phyloP scores from a whole-genome alignment of 2,329 filamentous ascomycete genomes.

The Zopfia rhizophila region DNA sequence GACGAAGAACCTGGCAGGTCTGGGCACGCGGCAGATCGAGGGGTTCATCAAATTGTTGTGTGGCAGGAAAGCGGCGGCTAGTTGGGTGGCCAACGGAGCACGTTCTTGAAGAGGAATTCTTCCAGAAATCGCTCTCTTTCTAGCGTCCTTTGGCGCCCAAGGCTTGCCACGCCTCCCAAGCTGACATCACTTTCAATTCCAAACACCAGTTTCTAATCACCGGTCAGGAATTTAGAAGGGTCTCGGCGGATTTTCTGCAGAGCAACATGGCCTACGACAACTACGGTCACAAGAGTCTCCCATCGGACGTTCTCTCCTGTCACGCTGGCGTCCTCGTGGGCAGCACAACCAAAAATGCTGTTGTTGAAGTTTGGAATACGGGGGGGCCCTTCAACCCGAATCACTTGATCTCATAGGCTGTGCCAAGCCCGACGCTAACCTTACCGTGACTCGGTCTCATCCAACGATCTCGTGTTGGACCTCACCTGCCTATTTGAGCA shows the following conservation, averaged over 20 bases:
- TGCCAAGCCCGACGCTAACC: too few relatives aligned
- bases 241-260: too few relatives aligned
- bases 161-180: not conserved
- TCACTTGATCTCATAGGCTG: too few relatives aligned
- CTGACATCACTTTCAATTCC: not conserved
- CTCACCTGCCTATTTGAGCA: too few relatives aligned
- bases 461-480: too few relatives aligned
- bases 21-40: conserved; percentile 4
- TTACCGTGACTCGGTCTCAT: too few relatives aligned
- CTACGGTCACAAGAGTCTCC: not conserved
- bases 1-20: conserved; percentile 5
- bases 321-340: too few relatives aligned
- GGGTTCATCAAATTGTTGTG: not conserved
- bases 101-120: not conserved
- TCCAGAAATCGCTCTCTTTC: not conserved
- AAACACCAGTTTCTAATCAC: not conserved
- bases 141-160: not conserved
- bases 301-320: not conserved
- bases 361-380: too few relatives aligned
- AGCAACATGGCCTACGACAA: too few relatives aligned
- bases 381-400: too few relatives aligned
- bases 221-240: not conserved
- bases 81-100: not conserved
- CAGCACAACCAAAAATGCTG: too few relatives aligned
- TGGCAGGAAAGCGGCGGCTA: not conserved